Conservation (phyloP, 805 yeast species). For the Vanderwaltozyma yarrowii region DNA sequence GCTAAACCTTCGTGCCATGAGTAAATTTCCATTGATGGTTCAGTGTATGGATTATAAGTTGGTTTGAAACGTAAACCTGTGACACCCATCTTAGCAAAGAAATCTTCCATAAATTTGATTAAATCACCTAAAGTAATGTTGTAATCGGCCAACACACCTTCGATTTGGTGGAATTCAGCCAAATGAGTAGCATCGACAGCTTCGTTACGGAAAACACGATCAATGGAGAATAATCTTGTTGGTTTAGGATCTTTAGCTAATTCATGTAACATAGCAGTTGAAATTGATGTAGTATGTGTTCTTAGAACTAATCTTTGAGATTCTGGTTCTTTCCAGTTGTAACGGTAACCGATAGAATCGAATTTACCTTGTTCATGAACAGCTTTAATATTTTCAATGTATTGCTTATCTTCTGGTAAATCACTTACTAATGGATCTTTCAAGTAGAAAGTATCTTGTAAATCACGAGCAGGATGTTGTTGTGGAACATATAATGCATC, state of each 20-base stretch:
- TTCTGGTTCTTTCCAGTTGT: conserved; percentile 92
- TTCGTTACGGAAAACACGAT: conserved; percentile 97
- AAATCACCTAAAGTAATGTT: conserved; percentile 89
- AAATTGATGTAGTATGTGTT: conserved; percentile 95
- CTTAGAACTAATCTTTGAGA: conserved; percentile 85
- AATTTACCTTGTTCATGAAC: conserved; percentile 86
- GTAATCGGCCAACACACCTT: conserved; percentile 97
- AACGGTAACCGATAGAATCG: conserved; percentile 96
- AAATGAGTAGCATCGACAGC: conserved; percentile 99
- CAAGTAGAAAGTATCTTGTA: conserved; percentile 96
- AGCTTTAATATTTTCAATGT: conserved; percentile 64
- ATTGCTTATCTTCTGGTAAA: conserved; percentile 70
- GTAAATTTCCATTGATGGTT: conserved; percentile 95
- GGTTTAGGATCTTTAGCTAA: conserved; percentile 86
- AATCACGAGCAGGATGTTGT: conserved; percentile 98
- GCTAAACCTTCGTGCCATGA: conserved; percentile 91
- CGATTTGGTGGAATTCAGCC: conserved; percentile 99
- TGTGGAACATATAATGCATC: conserved; percentile 96
- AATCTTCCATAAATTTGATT: conserved; percentile 96
- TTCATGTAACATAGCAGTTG: conserved; percentile 76
- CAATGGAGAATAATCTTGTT: conserved; percentile 86
- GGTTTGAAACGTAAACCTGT: conserved; percentile 93
- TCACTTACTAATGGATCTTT: conserved; percentile 83
- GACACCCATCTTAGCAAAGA: conserved; percentile 96
- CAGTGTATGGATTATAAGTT: conserved; percentile 98